Evolutionary conservation across 2,329 filamentous ascomycete species (phyloP).

Genomic region (Claviceps quebecensis): DNA sequence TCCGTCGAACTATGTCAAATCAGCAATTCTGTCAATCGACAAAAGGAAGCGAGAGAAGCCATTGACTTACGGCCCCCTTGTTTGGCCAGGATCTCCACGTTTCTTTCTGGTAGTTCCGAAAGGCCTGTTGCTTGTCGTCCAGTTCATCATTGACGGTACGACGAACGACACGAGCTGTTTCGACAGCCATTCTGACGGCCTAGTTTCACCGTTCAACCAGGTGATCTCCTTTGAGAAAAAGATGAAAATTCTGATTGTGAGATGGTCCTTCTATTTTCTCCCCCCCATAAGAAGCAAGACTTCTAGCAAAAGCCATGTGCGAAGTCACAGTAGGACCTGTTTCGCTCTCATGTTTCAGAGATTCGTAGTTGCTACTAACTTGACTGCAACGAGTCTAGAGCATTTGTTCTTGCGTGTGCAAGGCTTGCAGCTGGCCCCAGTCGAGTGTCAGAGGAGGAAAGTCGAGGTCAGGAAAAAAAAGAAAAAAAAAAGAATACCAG

Average conservation of each 20-base stretch:
- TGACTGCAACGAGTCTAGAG: not conserved
- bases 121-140: conserved; percentile 12
- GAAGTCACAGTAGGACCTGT: not conserved
- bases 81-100: conserved; percentile 33
- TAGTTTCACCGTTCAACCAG: not conserved
- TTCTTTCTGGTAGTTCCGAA: conserved; percentile 15
- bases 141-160: conserved; percentile 16
- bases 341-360: not conserved
- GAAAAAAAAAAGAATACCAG: not conserved
- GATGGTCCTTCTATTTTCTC: not conserved
- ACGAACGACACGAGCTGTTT: conserved; percentile 12
- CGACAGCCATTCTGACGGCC: conserved; percentile 7
- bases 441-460: not conserved
- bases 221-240: not conserved
- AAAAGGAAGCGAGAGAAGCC: not conserved
- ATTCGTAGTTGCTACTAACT: not conserved
- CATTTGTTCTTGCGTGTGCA: not conserved
- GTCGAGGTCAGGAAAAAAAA: not conserved
- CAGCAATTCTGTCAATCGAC: not conserved
- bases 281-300: not conserved
- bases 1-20: conserved; percentile 45
- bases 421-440: not conserved
- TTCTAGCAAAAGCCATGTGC: not conserved
- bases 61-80: conserved; percentile 27
- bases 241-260: not conserved